A percentile compares a stretch with the other conserved stretches of the same genome.
phyloP scores from a whole-genome alignment of 257 asterid genomes.

The Euphrasia confusa region DNA sequence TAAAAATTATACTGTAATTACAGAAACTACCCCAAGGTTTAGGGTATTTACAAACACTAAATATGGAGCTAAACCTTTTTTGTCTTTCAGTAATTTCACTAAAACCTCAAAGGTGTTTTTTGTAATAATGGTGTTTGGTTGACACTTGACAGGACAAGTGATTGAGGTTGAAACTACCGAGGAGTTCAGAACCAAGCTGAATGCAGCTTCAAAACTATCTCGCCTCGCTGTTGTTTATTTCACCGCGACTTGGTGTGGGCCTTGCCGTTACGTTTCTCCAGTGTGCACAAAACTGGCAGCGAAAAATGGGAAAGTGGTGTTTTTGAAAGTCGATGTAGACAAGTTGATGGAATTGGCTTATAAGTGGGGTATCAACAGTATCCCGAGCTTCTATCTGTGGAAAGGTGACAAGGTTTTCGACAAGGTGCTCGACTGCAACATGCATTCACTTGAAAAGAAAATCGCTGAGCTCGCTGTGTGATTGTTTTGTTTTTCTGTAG shows the following conservation, averaged over 20 bases:
- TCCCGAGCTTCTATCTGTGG: constrained; percentile 46
- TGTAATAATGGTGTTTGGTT: neutral
- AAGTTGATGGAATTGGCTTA: constrained; percentile 41
- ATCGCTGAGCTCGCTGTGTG: constrained; percentile 30
- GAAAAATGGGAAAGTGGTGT: constrained; percentile 38
- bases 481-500: too few relatives aligned
- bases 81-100: too few relatives aligned
- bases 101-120: too few relatives aligned
- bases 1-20: neutral
- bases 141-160: constrained; percentile 44
- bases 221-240: constrained; percentile 49
- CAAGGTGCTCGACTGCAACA: constrained; percentile 34
- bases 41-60: too few relatives aligned
- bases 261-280: constrained; percentile 43
- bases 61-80: too few relatives aligned
- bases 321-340: constrained; percentile 49
- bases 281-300: constrained; percentile 32
- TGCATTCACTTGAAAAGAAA: constrained; percentile 41
- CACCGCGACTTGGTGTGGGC: constrained; percentile 65
- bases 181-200: constrained; percentile 34
- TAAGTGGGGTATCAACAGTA: constrained; percentile 33
- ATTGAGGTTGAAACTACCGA: constrained; percentile 29
- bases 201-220: constrained; percentile 38
- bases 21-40: neutral
- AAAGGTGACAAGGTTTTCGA: constrained; percentile 39